phyloP scores from a whole-genome alignment of 148 eudicot genomes.

The Bassia scoparia region DNA sequence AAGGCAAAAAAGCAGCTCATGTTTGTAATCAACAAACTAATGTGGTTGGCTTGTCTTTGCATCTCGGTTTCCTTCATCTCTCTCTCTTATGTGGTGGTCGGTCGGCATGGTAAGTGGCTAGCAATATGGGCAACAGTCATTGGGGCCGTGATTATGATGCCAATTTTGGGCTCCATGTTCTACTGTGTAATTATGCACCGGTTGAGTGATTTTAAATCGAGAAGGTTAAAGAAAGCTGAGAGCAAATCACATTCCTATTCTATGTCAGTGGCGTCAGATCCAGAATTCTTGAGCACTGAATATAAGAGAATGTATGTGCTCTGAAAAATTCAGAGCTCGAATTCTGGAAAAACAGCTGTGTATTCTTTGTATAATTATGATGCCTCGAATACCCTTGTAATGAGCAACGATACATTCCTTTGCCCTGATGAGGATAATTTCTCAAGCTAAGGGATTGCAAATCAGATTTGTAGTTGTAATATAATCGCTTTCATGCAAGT shows the following conservation, averaged over 20 bases:
- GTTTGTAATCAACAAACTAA: constrained; percentile 93
- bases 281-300: constrained; percentile 53
- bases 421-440: constrained; percentile 4
- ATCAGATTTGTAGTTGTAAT: constrained; percentile 20
- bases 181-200: constrained; percentile 70
- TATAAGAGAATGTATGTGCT: constrained; percentile 88
- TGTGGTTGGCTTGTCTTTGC: constrained; percentile 91
- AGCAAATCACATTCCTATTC: constrained; percentile 61
- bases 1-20: constrained; percentile 88
- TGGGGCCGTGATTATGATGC: constrained; percentile 73
- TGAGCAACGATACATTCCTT: constrained; percentile 16
- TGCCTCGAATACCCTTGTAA: neutral
- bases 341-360: neutral
- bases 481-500: constrained; percentile 8
- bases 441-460: neutral
- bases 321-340: constrained; percentile 25
- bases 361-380: constrained; percentile 13
- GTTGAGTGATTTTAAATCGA: constrained; percentile 57
- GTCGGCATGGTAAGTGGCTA: constrained; percentile 65
- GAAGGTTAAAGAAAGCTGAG: constrained; percentile 54
- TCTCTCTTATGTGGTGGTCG: constrained; percentile 80
- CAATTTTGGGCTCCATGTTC: constrained; percentile 91
- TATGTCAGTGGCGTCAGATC: constrained; percentile 61
- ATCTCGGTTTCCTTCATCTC: constrained; percentile 85
- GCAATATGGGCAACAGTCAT: constrained; percentile 73